phyloP scores from a whole-genome alignment of 768 basidiomycete genomes.

The Galerina sulciceps region DNA sequence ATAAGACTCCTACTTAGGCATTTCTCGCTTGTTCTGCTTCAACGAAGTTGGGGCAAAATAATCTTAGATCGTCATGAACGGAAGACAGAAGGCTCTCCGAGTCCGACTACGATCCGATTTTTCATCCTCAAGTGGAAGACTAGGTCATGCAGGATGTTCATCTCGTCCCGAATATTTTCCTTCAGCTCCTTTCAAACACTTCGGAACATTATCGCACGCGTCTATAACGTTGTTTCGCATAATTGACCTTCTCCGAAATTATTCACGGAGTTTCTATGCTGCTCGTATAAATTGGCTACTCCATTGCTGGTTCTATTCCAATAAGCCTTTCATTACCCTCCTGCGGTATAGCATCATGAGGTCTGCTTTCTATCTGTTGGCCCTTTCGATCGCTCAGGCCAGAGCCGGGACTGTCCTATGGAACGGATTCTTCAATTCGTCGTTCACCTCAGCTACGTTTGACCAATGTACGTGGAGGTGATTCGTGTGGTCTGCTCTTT shows the following conservation, averaged over 20 bases:
- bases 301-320: neutral
- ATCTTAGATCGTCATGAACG: neutral
- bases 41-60: no score
- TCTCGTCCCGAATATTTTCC: conserved; percentile 21
- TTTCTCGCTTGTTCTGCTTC: no score
- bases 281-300: conserved; percentile 5
- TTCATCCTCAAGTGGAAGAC: conserved; percentile 5
- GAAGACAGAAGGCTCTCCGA: neutral
- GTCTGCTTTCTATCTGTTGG: conserved; percentile 12
- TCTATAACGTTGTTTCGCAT: neutral
- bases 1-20: no score
- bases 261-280: conserved; percentile 5
- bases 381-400: conserved; percentile 17
- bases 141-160: conserved; percentile 15
- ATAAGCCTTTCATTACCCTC: neutral
- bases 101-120: conserved; percentile 19
- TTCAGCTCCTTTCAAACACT: neutral
- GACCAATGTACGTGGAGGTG: conserved; percentile 13
- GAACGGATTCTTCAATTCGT: conserved; percentile 25
- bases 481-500: neutral
- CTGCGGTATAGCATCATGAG: conserved; percentile 13
- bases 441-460: conserved; percentile 16
- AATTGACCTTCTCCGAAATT: conserved; percentile 6
- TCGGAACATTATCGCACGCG: conserved; percentile 22
- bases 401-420: conserved; percentile 21